Base-by-base conservation (phyloP, 768 basidiomycete species). In the Rhizopogon vesiculosus region DNA sequence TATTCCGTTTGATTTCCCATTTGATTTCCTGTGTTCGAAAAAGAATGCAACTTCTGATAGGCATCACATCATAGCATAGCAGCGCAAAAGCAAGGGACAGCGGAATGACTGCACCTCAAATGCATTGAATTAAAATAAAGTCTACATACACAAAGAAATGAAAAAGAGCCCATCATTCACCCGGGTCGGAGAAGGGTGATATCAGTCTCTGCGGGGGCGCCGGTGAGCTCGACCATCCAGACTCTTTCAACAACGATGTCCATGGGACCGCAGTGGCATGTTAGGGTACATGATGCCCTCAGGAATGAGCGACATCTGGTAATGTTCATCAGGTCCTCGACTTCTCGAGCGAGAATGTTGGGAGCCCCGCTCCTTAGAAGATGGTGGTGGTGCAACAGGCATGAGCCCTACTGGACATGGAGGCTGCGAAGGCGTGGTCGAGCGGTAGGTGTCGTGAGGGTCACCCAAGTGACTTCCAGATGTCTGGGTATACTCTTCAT, bases 141-240 rank as follows among this genome's bases (percentile, higher is more conserved):
- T 3, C 18, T 42, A 42, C 42, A 12, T 19, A 19, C 12, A 49
- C 35, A 25, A 49, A 22, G n/a, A 16, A 35, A 35, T 7, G 18
- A 18, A 48, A 18, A 48, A 42, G 15, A 18, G n/a, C 19, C 18
- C 42, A 42, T 38, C 8, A 15, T 38, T 38, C 53, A 48, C 48
- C 53, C 7, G 51, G 43, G 31, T 56, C 54, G 22, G 31, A 53
- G 18, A 69, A 71, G 2, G 71, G 61, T 19, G 68, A 69, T 16
- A 69, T 69, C 5, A 70, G 68, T 12, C 68, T 62, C 44, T 57
- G 56, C 0, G 70, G 60, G 15, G 69, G 56, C 13, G 68, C 70
- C 5, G 68, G 70, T 39, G 68, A 69, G 7, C 41, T 61, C 16
- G 60, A 59, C 38, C 48, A 25, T 10, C 56, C 64, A 18, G 57